These are phyloP conservation scores for Cnidoscolus chayamansa DNA, from an alignment of 441 rosid species.

Conservation along the genomic window DNA sequence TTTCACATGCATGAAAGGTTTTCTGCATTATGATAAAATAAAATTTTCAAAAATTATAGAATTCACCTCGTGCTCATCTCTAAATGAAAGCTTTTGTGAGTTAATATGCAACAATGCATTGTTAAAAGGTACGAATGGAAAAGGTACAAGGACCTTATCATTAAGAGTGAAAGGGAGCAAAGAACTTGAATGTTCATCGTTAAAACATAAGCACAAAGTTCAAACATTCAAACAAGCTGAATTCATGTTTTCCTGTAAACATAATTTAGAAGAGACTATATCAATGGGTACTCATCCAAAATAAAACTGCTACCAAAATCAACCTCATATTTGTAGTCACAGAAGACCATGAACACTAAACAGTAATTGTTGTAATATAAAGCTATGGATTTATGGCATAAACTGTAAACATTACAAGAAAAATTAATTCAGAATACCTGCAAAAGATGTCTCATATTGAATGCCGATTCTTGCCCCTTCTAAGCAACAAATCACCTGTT, in stretches of 20 bases:
- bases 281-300: neutral
- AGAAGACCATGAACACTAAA: neutral
- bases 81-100: neutral
- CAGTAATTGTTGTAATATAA: neutral
- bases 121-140: neutral
- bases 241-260: neutral
- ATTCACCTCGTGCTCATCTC: neutral
- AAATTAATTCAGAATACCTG: constrained; percentile 49
- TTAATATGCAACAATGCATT: neutral
- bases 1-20: neutral
- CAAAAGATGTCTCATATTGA: constrained; percentile 85
- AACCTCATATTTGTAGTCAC: neutral
- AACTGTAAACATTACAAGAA: neutral
- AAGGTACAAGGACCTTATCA: neutral
- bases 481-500: constrained; percentile 83
- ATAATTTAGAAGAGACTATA: constrained; percentile 4
- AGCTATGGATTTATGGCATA: neutral
- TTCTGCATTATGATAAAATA: neutral
- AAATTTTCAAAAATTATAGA: neutral
- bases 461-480: constrained; percentile 95
- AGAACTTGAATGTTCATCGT: neutral
- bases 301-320: neutral
- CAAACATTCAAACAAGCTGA: neutral
- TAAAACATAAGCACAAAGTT: neutral
- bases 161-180: neutral